Evolutionary conservation across 2,329 filamentous ascomycete species (phyloP).

Genomic region (Cladosporium austrohemisphaericum): DNA sequence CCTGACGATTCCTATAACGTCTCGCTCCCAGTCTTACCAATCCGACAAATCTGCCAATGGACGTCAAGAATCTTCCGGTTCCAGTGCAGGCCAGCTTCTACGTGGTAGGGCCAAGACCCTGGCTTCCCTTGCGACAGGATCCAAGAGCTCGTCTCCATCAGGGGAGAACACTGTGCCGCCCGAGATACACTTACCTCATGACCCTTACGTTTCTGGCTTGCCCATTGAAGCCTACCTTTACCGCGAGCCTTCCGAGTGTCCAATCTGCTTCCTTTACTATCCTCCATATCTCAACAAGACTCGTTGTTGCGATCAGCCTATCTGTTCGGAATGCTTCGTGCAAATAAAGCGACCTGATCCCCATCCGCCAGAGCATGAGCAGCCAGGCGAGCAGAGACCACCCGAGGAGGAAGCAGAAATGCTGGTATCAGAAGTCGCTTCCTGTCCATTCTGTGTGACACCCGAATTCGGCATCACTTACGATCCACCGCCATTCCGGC

Average conservation of each 20-base stretch:
- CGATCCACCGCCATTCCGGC: constrained; percentile 79
- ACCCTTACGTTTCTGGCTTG: constrained; percentile 91
- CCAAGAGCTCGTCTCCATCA: constrained; percentile 60
- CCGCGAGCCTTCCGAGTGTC: constrained; percentile 85
- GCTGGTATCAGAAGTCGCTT: constrained; percentile 84
- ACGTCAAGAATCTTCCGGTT: constrained; percentile 51
- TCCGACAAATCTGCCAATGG: constrained; percentile 62
- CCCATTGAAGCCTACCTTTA: constrained; percentile 89
- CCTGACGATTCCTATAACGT: constrained; percentile 74
- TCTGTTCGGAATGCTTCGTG: constrained; percentile 98
- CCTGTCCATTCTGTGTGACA: constrained; percentile 92
- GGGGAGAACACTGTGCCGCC: constrained; percentile 63
- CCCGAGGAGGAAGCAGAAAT: constrained; percentile 53
- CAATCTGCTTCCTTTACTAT: constrained; percentile 95
- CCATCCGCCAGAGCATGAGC: constrained; percentile 69
- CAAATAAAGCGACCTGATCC: constrained; percentile 95
- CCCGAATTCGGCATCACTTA: constrained; percentile 97
- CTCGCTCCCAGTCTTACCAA: constrained; percentile 71
- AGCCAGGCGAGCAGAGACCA: constrained; percentile 32
- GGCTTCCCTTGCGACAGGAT: constrained; percentile 70
- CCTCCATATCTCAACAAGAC: constrained; percentile 92
- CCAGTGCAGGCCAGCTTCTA: constrained; percentile 55
- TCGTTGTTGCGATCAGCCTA: constrained; percentile 89
- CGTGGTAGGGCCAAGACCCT: constrained; percentile 85
- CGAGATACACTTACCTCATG: constrained; percentile 74